Evolutionary conservation across 2,329 filamentous ascomycete species (phyloP), one percentile per base, ranked within the genome.

Genomic region (Beauveria scarabaeidicola): DNA sequence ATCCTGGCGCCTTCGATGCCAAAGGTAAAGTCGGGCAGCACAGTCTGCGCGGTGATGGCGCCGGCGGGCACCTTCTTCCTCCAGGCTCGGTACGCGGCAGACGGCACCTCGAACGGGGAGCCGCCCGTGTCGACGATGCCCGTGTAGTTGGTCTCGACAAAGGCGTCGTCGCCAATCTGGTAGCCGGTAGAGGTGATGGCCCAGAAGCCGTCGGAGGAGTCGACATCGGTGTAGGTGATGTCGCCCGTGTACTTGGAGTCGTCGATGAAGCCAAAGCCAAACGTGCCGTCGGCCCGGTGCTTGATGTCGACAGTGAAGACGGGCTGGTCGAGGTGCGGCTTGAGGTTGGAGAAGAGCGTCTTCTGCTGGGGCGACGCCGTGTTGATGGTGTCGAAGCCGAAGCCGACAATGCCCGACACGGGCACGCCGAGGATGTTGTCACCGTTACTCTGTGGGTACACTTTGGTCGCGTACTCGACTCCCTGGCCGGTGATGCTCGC

Each of bases 181-280:
- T 67, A 69, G 29, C 67, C 65, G 9, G 52, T 55, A 21, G 64
- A 61, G 10, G 64, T 66, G 38, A 65, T 68, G 47, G 17, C 32
- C 88, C 88, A 91, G 75, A 85, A 89, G 10, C 87, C 88, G 21
- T 77, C 73, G 19, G 77, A 78, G 21, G 76, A 77, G 69, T 90
- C 82, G 62, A 91, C 77, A 15, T 80, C 74, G 21, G 85, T 77
- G 69, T 85, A 90, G 21, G 78, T 72, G 65, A 92, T 78, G 8
- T 78, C 66, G 38, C 88, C 88, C 2, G 70, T 76, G 70, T 87
- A 88, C 66, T 87, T 84, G 60, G 74, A 74, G 1, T 67, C 68
- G 69, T 92, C 87, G 66, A 92, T 84, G 65, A 72, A 79, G 63
- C 89, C 89, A 66, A 92, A 92, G 68, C 90, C 85, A 73, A 90